phyloP scores from a whole-genome alignment of 352 stramenopile genomes.

The Saprolegnia diclina region DNA sequence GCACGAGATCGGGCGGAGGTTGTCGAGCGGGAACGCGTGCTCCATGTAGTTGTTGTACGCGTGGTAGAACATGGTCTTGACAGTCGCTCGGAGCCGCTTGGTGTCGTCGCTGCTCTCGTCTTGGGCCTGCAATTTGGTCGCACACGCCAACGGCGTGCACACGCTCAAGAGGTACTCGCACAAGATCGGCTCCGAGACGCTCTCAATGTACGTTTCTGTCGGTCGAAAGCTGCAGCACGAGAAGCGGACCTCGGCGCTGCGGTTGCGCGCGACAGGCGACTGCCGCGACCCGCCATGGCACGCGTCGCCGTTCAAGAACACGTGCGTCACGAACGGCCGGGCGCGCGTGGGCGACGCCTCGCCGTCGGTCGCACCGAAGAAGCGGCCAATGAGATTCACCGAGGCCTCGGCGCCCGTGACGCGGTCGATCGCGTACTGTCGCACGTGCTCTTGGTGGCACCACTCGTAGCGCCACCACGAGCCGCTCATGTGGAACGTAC shows the following conservation, averaged over 20 bases:
- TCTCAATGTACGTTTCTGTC: slow-evolving; percentile 81
- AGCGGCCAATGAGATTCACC: slow-evolving; percentile 7
- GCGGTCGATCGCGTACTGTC: slow-evolving; percentile 48
- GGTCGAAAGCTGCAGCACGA: slow-evolving; percentile 69
- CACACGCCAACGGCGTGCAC: slow-evolving; percentile 67
- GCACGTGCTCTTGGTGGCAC: slow-evolving; percentile 63
- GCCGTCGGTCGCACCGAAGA: neutral
- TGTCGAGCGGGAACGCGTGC: slow-evolving; percentile 78
- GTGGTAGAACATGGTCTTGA: slow-evolving; percentile 88
- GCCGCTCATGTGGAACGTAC: slow-evolving; percentile 50
- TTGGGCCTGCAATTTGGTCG: slow-evolving; percentile 45
- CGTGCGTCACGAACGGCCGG: slow-evolving; percentile 54
- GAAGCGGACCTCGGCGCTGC: slow-evolving; percentile 46
- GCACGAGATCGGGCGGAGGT: slow-evolving; percentile 67
- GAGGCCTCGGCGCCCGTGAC: slow-evolving; percentile 16
- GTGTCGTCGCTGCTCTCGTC: slow-evolving; percentile 41
- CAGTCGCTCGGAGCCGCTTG: slow-evolving; percentile 41
- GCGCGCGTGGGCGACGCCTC: slow-evolving; percentile 1
- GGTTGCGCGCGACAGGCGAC: slow-evolving; percentile 17
- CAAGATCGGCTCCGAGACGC: slow-evolving; percentile 40
- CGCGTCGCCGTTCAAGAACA: slow-evolving; percentile 41
- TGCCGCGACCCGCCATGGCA: slow-evolving; percentile 30
- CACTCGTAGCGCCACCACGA: slow-evolving; percentile 85
- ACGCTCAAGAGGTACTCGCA: slow-evolving; percentile 64
- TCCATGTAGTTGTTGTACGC: slow-evolving; percentile 81